Evolutionary conservation across 192 early-diverging fungal genomes (phyloP).

Genomic region (Umbelopsis sp.): DNA sequence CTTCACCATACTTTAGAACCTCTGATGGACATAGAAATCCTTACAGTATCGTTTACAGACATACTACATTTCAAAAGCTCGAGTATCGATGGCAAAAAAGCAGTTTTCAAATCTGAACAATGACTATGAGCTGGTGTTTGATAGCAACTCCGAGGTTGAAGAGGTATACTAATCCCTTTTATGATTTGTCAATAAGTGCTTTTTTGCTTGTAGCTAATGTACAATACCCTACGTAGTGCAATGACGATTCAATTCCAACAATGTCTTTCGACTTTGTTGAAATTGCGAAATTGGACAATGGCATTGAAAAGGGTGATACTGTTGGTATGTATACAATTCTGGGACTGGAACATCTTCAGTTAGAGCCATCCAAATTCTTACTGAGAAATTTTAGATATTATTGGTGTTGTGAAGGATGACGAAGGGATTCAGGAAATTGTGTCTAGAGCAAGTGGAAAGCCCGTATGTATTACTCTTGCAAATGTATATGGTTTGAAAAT

Average conservation of each 20-base stretch:
- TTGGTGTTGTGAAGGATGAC: slow-evolving; percentile 73
- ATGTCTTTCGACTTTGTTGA: slow-evolving; percentile 70
- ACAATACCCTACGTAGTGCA: slow-evolving; percentile 43
- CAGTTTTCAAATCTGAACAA: slow-evolving; percentile 81
- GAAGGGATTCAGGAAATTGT: slow-evolving; percentile 61
- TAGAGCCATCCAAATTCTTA: background rate
- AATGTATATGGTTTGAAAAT: background rate
- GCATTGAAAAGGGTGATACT: slow-evolving; percentile 64
- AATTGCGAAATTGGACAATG: slow-evolving; percentile 63
- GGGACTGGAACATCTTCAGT: too few relatives aligned
- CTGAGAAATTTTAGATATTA: slow-evolving; percentile 59
- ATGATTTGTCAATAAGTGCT: background rate
- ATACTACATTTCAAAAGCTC: slow-evolving; percentile 84
- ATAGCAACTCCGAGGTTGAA: slow-evolving; percentile 66
- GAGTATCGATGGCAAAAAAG: slow-evolving; percentile 81
- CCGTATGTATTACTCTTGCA: slow-evolving; percentile 38
- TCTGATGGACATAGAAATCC: background rate
- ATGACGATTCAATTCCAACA: slow-evolving; percentile 47
- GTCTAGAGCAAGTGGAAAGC: slow-evolving; percentile 57
- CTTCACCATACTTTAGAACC: background rate
- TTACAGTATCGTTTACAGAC: slow-evolving; percentile 33
- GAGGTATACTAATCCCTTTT: slow-evolving; percentile 28
- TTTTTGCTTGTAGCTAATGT: background rate
- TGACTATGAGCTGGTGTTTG: slow-evolving; percentile 91
- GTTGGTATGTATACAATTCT: slow-evolving; percentile 50